Conservation (phyloP, 2,329 filamentous ascomycete genomes). For the Taxawa tesnikishii region DNA sequence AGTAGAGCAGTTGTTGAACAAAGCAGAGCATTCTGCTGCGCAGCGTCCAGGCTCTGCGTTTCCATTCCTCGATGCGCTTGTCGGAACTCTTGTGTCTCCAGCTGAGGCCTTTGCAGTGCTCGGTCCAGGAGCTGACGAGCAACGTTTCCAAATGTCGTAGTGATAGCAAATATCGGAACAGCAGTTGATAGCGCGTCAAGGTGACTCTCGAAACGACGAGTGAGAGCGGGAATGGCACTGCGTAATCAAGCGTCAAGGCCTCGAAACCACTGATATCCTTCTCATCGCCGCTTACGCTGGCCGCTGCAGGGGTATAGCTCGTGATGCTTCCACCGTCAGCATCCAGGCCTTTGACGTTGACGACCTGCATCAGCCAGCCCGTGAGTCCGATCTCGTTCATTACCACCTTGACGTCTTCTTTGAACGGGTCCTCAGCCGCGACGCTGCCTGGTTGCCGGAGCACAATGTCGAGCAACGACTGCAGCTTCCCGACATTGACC, state of each 20-base stretch:
- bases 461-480: conserved; percentile 89
- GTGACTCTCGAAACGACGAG: conserved; percentile 94
- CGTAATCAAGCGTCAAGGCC: conserved; percentile 85
- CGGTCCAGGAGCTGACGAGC: conserved; percentile 78
- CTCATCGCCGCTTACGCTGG: conserved; percentile 48
- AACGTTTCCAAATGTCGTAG: conserved; percentile 81
- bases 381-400: conserved; percentile 93
- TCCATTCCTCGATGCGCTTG: conserved; percentile 74
- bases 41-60: conserved; percentile 81
- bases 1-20: conserved; percentile 92
- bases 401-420: conserved; percentile 93
- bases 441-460: conserved; percentile 92
- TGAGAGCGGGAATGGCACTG: conserved; percentile 87
- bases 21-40: conserved; percentile 93
- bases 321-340: conserved; percentile 39
- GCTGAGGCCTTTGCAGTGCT: conserved; percentile 65
- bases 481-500: conserved; percentile 86
- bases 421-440: conserved; percentile 89
- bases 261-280: conserved; percentile 86
- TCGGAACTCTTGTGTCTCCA: conserved; percentile 68
- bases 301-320: conserved; percentile 56
- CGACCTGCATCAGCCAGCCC: conserved; percentile 88
- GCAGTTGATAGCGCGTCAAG: conserved; percentile 87
- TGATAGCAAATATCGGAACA: conserved; percentile 88
- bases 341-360: conserved; percentile 92